Base-by-base conservation (phyloP, 2,329 filamentous ascomycete species). In the Coniochaeta sp. region DNA sequence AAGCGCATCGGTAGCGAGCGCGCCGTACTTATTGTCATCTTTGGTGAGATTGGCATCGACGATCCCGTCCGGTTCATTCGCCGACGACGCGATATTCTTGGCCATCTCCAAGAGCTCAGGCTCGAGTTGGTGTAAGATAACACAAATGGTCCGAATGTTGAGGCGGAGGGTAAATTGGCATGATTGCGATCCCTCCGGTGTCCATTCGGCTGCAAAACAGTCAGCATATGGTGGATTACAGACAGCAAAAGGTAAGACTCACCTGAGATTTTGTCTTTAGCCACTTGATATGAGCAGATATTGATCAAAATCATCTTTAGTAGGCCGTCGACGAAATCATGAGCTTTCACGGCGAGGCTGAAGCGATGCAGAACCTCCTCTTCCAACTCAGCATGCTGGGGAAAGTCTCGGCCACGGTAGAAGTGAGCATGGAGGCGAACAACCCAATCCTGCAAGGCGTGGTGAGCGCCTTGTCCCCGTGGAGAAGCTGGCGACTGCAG, bases 231-330 rank as follows among this genome's bases (percentile, higher is more conserved):
- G 55, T 59, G 59, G 34, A 57, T 55, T 58, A 42, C 19, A 62
- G 50, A 19, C 22, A 55, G 24, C 22, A 55, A 22, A 24, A 50
- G 38, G 17, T 28, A 38, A 34, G 22, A 52, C 55, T 62, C 64
- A 86, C 87, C 76, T 71, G 79, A 77, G 62, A 87, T 80, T 65
- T 82, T 84, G 26, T 83, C 75, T 32, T 79, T 80, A 50, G 91
- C 88, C 69, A 90, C 82, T 64, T 88, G 84, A 71, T 95, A 91
- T 7, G 93, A 91, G 6, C 91, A 87, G 63, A 98, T 89, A 68
- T 96, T 98, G 65, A 93, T 86, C 52, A 97, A 77, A 6, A 90
- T 84, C 73, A 97, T 89, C 70, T 92, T 95, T 63, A 90, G 82
- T 30, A 97, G 72, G 28, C 62, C 62, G 14, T 85, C 81, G 14